Percentiles rank a stretch among this genome's conserved stretches.
These are phyloP conservation scores for Hemerocallis citrina DNA, from an alignment of 106 monocot genomes.

Conservation along the genomic window DNA sequence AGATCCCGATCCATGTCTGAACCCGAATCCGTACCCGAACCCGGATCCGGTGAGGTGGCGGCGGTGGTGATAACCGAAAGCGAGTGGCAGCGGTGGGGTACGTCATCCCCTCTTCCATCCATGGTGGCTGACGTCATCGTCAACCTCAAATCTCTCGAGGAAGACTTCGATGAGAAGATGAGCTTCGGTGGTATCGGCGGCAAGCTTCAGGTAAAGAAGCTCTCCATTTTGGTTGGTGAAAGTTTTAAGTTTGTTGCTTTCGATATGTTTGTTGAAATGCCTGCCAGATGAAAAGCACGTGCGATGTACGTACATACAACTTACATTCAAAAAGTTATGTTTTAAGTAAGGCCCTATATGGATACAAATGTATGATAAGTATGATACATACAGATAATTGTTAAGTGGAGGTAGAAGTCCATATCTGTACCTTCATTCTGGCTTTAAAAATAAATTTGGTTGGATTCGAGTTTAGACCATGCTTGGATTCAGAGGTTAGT, in stretches of 20 bases:
- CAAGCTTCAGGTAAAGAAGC: conserved; percentile 54
- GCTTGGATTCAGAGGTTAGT: no score
- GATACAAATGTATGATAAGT: no score
- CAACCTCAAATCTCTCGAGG: conserved; percentile 41
- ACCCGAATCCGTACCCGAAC: neutral
- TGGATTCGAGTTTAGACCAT: no score
- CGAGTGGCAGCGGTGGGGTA: conserved; percentile 93
- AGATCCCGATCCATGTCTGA: conserved; percentile 16
- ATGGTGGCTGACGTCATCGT: conserved; percentile 40
- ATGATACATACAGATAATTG: no score
- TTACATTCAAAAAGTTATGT: no score
- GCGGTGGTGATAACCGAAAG: conserved; percentile 33
- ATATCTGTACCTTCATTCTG: no score
- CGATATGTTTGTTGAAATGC: conserved; percentile 2
- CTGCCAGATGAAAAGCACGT: no score
- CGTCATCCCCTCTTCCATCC: conserved; percentile 67
- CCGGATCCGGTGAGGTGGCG: neutral
- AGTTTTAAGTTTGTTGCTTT: conserved; percentile 1
- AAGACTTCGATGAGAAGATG: conserved; percentile 31
- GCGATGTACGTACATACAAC: no score
- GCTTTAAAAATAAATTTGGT: no score
- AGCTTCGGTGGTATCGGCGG: conserved; percentile 75
- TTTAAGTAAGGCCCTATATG: no score
- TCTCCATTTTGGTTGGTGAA: neutral
- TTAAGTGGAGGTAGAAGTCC: no score